These are phyloP conservation scores for Tagetes erecta DNA, from an alignment of 129 eudicot species.

Conservation along the genomic window DNA sequence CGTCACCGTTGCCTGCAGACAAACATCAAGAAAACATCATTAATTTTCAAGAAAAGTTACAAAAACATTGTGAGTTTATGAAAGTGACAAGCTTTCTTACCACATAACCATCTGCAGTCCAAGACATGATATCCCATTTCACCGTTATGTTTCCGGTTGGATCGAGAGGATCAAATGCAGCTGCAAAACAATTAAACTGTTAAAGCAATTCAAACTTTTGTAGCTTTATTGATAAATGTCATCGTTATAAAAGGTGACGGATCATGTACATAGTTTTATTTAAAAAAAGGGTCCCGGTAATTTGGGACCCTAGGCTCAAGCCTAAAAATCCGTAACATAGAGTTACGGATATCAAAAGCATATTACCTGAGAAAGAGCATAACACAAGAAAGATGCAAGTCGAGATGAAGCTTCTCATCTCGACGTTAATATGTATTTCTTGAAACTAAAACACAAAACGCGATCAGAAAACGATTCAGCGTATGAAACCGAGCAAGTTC, in stretches of 20 bases:
- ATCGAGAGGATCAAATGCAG: slow-evolving; percentile 87
- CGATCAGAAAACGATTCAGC: neutral
- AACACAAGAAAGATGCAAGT: slow-evolving; percentile 41
- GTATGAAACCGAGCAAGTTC: slow-evolving; percentile 18
- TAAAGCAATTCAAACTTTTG: neutral
- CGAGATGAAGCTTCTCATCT: slow-evolving; percentile 42
- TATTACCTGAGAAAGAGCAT: slow-evolving; percentile 44
- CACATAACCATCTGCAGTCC: slow-evolving; percentile 80
- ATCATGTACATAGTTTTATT: no score
- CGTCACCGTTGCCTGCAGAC: slow-evolving; percentile 62
- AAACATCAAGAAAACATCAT: slow-evolving; percentile 4
- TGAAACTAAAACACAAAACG: slow-evolving; percentile 21
- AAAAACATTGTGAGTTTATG: neutral
- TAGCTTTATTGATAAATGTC: no score
- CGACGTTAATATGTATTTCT: neutral
- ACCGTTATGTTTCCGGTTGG: slow-evolving; percentile 81
- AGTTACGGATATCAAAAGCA: neutral
- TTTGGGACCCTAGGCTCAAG: no score
- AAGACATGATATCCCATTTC: slow-evolving; percentile 85
- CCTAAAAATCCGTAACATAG: neutral
- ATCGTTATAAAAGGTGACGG: no score
- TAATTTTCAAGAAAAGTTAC: neutral
- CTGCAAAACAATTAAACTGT: slow-evolving; percentile 34
- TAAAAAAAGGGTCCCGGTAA: no score
- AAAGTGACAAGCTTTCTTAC: slow-evolving; percentile 30